These are phyloP conservation scores for Toxicodendron radicans DNA, from an alignment of 345 rosid species.

Conservation along the genomic window DNA sequence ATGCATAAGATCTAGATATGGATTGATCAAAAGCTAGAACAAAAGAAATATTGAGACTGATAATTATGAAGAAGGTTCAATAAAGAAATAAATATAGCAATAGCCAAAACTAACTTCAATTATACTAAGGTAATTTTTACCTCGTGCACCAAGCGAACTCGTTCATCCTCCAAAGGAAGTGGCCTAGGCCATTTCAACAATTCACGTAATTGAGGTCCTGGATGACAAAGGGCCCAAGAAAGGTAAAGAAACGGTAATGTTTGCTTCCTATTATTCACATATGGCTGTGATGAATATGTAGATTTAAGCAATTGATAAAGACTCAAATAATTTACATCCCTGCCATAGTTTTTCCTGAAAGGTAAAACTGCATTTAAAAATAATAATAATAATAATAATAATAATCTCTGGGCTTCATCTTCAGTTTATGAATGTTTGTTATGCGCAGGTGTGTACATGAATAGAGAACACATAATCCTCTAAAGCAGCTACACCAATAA, in stretches of 20 bases:
- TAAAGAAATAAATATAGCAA: background rate
- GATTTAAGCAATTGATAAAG: no score
- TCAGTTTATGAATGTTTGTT: no score
- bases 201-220: constrained; percentile 63
- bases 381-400: no score
- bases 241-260: no score
- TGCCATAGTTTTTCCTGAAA: no score
- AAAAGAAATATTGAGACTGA: constrained; percentile 7
- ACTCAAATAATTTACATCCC: no score
- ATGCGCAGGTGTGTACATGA: no score
- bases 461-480: no score
- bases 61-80: background rate
- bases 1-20: background rate
- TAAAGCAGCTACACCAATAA: background rate
- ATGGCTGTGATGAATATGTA: no score
- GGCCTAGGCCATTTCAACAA: constrained; percentile 80
- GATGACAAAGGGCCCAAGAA: constrained; percentile 1
- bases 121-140: constrained; percentile 27
- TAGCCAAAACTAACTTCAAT: background rate
- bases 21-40: background rate
- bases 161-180: constrained; percentile 82
- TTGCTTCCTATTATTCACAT: no score
- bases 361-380: no score
- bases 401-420: no score
- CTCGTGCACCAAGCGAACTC: constrained; percentile 73